Conservation (phyloP, 495 filamentous ascomycete genomes). For the Penicillium odoratum region DNA sequence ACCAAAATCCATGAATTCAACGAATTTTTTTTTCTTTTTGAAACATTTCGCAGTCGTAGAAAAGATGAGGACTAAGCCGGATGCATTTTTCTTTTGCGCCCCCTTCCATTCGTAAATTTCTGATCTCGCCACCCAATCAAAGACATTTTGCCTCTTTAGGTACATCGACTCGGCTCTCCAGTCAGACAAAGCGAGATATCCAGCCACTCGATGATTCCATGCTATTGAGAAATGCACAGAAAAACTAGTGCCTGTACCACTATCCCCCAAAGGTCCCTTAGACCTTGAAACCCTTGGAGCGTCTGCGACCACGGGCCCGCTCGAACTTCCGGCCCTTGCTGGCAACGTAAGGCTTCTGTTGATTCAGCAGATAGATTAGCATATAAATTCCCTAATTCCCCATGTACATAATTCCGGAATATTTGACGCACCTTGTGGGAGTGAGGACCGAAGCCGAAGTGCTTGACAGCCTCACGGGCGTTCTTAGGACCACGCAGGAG, state of each 20-base stretch:
- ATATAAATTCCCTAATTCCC: background rate
- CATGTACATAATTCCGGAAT: background rate
- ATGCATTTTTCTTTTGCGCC: slow-evolving; percentile 36
- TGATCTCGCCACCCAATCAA: slow-evolving; percentile 25
- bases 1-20: slow-evolving; percentile 14
- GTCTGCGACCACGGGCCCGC: slow-evolving; percentile 93
- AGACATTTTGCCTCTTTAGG: slow-evolving; percentile 25
- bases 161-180: slow-evolving; percentile 30
- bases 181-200: slow-evolving; percentile 20
- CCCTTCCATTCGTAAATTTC: slow-evolving; percentile 28
- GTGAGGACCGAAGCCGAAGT: slow-evolving; percentile 97
- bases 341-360: slow-evolving; percentile 88
- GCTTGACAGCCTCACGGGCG: slow-evolving; percentile 93
- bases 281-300: slow-evolving; percentile 98
- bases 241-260: slow-evolving; percentile 13
- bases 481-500: slow-evolving; percentile 97
- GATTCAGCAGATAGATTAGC: slow-evolving; percentile 2
- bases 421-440: slow-evolving; percentile 79
- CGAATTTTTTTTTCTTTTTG: slow-evolving; percentile 26
- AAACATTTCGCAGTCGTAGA: slow-evolving; percentile 31
- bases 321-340: slow-evolving; percentile 99
- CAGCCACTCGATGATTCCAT: slow-evolving; percentile 18
- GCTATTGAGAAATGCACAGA: slow-evolving; percentile 18
- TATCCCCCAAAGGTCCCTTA: slow-evolving; percentile 47
- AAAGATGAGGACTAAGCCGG: slow-evolving; percentile 34